Percentiles rank a stretch among this genome's conserved stretches.
phyloP scores from a whole-genome alignment of 208 protist genomes.

The Leptomonas seymouri region DNA sequence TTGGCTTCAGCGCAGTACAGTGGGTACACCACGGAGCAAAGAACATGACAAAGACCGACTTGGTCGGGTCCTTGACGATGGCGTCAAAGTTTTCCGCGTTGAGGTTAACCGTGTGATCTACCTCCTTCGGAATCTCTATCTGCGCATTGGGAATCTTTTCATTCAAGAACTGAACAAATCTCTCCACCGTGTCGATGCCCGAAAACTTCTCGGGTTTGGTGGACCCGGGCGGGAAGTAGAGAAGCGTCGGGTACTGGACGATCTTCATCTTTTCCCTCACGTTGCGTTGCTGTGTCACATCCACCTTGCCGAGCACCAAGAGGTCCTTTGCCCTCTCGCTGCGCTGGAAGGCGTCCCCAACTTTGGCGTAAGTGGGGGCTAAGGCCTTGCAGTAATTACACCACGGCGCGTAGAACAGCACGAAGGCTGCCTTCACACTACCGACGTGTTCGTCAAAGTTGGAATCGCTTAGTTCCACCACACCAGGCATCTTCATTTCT shows the following conservation, averaged over 20 bases:
- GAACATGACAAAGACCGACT: slow-evolving; percentile 74
- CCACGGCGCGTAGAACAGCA: slow-evolving; percentile 94
- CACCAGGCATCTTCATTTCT: slow-evolving; percentile 30
- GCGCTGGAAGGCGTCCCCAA: slow-evolving; percentile 36
- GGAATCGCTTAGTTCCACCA: slow-evolving; percentile 43
- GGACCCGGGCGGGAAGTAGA: slow-evolving; percentile 69
- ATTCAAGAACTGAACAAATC: slow-evolving; percentile 52
- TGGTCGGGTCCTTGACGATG: slow-evolving; percentile 41
- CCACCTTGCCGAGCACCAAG: slow-evolving; percentile 74
- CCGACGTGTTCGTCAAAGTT: slow-evolving; percentile 73
- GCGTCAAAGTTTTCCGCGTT: slow-evolving; percentile 38
- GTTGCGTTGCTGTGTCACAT: slow-evolving; percentile 49
- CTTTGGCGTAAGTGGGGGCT: slow-evolving; percentile 42
- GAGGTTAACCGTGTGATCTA: slow-evolving; percentile 45
- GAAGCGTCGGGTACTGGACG: slow-evolving; percentile 65
- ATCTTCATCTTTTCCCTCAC: slow-evolving; percentile 49
- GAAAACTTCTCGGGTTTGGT: slow-evolving; percentile 42
- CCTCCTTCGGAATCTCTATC: slow-evolving; percentile 31
- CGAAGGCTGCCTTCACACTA: slow-evolving; percentile 24
- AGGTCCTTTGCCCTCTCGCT: slow-evolving; percentile 29
- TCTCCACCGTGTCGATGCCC: slow-evolving; percentile 30
- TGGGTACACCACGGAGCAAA: slow-evolving; percentile 85
- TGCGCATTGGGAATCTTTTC: slow-evolving; percentile 23
- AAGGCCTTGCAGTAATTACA: slow-evolving; percentile 84
- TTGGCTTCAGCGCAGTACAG: slow-evolving; percentile 86